A percentile compares a stretch with the other conserved stretches of the same genome.
These are phyloP conservation scores for Petunia hybrid DNA, from an alignment of 305 asterid genomes.

Conservation along the genomic window DNA sequence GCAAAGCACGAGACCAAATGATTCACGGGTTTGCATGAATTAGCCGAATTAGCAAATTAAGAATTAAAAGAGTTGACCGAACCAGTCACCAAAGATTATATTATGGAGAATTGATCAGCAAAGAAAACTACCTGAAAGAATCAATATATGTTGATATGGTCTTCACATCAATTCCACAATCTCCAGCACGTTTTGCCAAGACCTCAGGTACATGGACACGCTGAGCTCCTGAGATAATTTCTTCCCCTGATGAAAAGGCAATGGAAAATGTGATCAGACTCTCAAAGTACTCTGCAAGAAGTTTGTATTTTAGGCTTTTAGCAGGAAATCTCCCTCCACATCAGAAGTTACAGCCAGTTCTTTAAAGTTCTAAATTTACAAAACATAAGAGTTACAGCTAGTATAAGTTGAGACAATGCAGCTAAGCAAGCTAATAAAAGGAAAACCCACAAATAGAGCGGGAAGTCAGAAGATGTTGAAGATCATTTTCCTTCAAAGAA, in stretches of 20 bases:
- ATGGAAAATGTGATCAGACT: neutral
- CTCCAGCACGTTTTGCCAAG: constrained; percentile 68
- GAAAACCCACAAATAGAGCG: neutral
- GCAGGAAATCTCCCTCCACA: neutral
- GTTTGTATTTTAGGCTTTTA: neutral
- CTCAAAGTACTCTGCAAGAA: neutral
- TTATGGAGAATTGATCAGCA: neutral
- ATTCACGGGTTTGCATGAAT: too few relatives aligned
- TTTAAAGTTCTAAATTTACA: neutral
- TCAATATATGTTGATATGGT: constrained; percentile 85
- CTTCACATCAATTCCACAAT: constrained; percentile 71
- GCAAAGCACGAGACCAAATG: too few relatives aligned
- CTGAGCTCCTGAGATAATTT: constrained; percentile 95
- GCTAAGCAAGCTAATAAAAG: neutral
- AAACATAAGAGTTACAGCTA: neutral
- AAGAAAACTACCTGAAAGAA: constrained; percentile 69
- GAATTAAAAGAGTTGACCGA: neutral
- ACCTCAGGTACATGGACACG: constrained; percentile 79
- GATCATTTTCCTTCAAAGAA: neutral
- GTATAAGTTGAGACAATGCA: neutral
- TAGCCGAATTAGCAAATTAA: neutral
- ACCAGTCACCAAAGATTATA: neutral
- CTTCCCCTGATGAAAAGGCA: constrained; percentile 68
- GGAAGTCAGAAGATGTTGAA: neutral
- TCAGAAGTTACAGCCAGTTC: neutral